A percentile compares a stretch with the other conserved stretches of the same genome.
Conservation (phyloP, 148 eudicot species). For the Fagopyrum tataricum region DNA sequence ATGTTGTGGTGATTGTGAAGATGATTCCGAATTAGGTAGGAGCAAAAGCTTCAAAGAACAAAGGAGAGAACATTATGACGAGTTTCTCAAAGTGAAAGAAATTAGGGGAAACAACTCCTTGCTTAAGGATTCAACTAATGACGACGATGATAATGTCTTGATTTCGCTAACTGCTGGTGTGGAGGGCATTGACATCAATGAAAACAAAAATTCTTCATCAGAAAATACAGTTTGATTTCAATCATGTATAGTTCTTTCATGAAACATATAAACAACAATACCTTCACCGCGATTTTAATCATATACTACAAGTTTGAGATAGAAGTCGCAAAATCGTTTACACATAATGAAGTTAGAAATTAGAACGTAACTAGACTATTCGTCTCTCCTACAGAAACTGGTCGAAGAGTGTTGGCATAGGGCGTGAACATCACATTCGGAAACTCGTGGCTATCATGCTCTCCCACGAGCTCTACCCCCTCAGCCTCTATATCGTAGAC, state of each 20-base stretch:
- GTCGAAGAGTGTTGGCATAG: no score
- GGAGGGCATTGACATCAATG: slow-evolving; percentile 28
- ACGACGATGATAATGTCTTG: slow-evolving; percentile 35
- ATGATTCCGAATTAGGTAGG: slow-evolving; percentile 47
- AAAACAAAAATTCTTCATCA: slow-evolving; percentile 8
- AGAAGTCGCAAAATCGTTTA: no score
- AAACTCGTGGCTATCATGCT: no score
- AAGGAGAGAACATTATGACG: slow-evolving; percentile 80
- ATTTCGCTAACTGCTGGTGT: slow-evolving; percentile 28
- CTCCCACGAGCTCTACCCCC: no score
- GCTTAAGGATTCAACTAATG: slow-evolving; percentile 44
- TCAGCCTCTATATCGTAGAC: no score
- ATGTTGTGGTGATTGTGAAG: slow-evolving; percentile 13
- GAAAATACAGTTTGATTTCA: background rate
- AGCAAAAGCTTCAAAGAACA: slow-evolving; percentile 65
- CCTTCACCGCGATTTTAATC: no score
- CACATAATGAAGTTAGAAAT: no score
- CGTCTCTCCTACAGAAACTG: no score
- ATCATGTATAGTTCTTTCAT: background rate
- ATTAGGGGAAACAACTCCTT: slow-evolving; percentile 51
- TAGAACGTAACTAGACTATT: no score
- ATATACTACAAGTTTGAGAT: no score
- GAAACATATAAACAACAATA: no score
- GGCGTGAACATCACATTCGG: no score
- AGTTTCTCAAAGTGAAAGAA: slow-evolving; percentile 73